Conservation (phyloP, 352 stramenopile genomes). For the Phytophthora ohioensis region DNA sequence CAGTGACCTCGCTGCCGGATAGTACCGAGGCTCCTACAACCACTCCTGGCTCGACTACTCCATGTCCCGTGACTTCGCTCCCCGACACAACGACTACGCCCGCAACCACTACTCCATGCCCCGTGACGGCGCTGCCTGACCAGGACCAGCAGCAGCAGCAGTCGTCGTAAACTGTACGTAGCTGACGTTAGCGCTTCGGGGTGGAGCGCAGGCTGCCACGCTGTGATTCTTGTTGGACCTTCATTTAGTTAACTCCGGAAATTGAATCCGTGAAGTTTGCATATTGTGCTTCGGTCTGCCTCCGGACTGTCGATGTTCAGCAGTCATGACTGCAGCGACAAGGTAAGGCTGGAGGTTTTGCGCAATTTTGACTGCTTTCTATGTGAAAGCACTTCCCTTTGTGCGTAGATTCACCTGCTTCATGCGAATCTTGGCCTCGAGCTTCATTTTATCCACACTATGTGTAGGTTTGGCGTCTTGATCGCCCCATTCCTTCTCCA, state of each 20-base stretch:
- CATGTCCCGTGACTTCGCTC: constrained; percentile 20
- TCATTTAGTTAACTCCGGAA: constrained; percentile 27
- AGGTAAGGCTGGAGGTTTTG: constrained; percentile 41
- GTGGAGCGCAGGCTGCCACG: background rate
- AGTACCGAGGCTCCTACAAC: background rate
- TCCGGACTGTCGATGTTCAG: no score
- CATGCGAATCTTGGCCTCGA: constrained; percentile 94
- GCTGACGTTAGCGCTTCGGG: constrained; percentile 8
- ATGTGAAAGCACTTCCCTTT: constrained; percentile 78
- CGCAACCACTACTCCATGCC: constrained; percentile 11
- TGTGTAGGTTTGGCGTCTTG: constrained; percentile 78
- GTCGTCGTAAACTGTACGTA: constrained; percentile 14
- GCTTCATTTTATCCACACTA: constrained; percentile 93
- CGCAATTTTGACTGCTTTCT: constrained; percentile 83
- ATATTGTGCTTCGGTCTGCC: constrained; percentile 1
- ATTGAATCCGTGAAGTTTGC: constrained; percentile 25
- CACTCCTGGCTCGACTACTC: constrained; percentile 2
- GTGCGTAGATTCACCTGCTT: constrained; percentile 92
- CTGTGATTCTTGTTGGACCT: constrained; percentile 10
- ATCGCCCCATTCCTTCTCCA: constrained; percentile 80
- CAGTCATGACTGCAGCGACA: no score
- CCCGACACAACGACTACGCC: constrained; percentile 8
- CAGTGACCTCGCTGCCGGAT: constrained; percentile 25
- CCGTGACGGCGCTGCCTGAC: constrained; percentile 27
- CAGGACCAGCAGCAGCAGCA: constrained; percentile 28